Conservation (phyloP, 2,329 filamentous ascomycete species). For the Pezicula carpinea region DNA sequence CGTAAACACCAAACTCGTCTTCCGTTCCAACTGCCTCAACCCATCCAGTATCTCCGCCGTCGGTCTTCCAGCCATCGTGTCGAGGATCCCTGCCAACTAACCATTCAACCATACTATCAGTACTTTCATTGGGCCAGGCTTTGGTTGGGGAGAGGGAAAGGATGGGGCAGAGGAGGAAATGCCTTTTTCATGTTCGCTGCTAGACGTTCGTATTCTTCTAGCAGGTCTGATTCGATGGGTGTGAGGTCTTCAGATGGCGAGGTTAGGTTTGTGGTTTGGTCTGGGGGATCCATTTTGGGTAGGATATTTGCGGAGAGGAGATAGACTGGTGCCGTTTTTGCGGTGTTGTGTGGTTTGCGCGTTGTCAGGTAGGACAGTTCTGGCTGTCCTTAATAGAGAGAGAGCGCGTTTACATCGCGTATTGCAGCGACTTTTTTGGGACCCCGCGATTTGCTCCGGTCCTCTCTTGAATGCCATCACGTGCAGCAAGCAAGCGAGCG, state of each 20-base stretch:
- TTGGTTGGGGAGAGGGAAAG: not conserved
- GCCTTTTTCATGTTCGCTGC: conserved; percentile 91
- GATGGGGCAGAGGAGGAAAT: conserved; percentile 8
- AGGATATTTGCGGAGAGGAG: not conserved
- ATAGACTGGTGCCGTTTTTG: not conserved
- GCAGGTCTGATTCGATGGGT: conserved; percentile 85
- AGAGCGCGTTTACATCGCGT: not conserved
- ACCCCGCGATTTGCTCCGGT: no score
- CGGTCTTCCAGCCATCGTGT: conserved; percentile 63
- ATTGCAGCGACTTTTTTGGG: not conserved
- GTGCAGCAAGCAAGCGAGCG: no score
- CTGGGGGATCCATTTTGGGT: conserved; percentile 15
- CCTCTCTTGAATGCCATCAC: no score
- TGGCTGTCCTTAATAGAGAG: not conserved
- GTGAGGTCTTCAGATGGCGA: conserved; percentile 51
- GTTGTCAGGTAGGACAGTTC: conserved; percentile 1
- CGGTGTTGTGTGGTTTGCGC: not conserved
- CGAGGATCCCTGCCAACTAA: conserved; percentile 56
- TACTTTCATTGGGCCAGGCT: not conserved
- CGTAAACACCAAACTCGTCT: conserved; percentile 92
- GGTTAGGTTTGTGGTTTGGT: conserved; percentile 9
- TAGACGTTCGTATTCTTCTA: conserved; percentile 88
- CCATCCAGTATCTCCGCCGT: conserved; percentile 82
- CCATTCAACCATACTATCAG: not conserved
- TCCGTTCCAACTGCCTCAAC: conserved; percentile 82